Conservation (phyloP, 805 yeast genomes). For the Candida nanaspora region DNA sequence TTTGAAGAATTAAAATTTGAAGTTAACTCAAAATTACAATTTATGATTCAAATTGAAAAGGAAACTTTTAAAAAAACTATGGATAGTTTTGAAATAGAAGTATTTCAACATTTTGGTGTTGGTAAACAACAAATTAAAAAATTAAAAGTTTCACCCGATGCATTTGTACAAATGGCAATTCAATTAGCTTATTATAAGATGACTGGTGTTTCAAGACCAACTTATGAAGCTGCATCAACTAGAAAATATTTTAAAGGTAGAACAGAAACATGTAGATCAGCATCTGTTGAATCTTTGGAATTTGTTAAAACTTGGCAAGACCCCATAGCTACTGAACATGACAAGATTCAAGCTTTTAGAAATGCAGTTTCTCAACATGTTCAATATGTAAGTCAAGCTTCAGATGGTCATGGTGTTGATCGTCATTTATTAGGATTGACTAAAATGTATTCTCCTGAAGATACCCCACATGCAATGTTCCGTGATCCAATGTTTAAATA, state of each 20-base stretch:
- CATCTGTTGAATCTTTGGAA: constrained; percentile 58
- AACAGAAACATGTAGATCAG: constrained; percentile 89
- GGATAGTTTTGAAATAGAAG: constrained; percentile 62
- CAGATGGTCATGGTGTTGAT: constrained; percentile 84
- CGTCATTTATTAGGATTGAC: constrained; percentile 89
- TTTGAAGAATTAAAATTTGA: constrained; percentile 44
- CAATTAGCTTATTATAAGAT: constrained; percentile 86
- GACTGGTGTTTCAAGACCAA: constrained; percentile 76
- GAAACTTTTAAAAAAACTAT: constrained; percentile 46
- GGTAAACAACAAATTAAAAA: constrained; percentile 84
- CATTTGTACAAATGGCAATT: constrained; percentile 81
- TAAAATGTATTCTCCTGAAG: constrained; percentile 55
- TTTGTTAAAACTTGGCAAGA: constrained; percentile 74
- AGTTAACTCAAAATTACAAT: constrained; percentile 42
- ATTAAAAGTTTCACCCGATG: constrained; percentile 87
- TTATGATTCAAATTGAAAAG: constrained; percentile 49
- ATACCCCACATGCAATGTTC: constrained; percentile 60
- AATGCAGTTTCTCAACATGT: constrained; percentile 72
- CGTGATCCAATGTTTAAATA: constrained; percentile 69
- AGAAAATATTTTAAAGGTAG: constrained; percentile 84
- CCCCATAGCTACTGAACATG: constrained; percentile 38
- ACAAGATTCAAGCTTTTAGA: constrained; percentile 62
- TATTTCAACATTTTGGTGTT: constrained; percentile 74
- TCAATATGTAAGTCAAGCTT: constrained; percentile 64
- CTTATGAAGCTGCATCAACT: constrained; percentile 95